Base-by-base conservation (phyloP, 208 protist genomes). In the Trypanosoma lewisi region DNA sequence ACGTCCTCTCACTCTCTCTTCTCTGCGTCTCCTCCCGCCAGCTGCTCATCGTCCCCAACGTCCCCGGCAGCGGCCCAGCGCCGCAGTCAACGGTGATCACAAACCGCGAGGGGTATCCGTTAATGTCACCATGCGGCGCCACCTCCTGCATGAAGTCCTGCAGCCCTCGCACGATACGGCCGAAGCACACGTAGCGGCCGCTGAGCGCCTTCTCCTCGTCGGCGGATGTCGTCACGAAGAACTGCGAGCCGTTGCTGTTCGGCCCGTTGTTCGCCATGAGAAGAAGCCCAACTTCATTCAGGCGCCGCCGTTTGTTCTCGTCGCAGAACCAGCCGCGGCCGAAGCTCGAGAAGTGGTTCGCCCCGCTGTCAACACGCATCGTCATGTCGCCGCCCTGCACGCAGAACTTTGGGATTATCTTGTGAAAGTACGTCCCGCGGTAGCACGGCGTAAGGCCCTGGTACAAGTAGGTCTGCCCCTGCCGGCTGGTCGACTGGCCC, bases 341-440 rank as follows among this genome's bases (percentile, higher is more conserved):
- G 66, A 88, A 94, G 63, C 94, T 96, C 69, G 77, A 91, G 58
- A 86, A 77, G 63, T 82, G 75, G 78, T 93, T 90, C 16, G 73
- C 81, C 78, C 97, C 96, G 30, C 83, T 93, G 50, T 93, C 92
- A 55, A 98, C 87, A n/a, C 83, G 87, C 79, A 88, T 89, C 17
- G 94, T 98, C 71, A 99, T 89, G 83, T 99, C 98, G 42, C 97
- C 97, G 48, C 96, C 98, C 74, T 99, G 97, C 12, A 82, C 55
- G 42, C 85, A 90, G 53, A 96, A 91, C 19, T 75, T 34, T 4
- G 86, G 87, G 31, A 97, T 91, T 52, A 97, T 95, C 59, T 94
- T 92, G 73, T 97, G 93, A 75, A 97, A 94, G 66, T 77, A 92
- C 3, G 89, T 95, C 52, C 91, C 91, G 5, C 80, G 67, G 72